Conservation (phyloP, 306 rosid species). For the Senna tora region DNA sequence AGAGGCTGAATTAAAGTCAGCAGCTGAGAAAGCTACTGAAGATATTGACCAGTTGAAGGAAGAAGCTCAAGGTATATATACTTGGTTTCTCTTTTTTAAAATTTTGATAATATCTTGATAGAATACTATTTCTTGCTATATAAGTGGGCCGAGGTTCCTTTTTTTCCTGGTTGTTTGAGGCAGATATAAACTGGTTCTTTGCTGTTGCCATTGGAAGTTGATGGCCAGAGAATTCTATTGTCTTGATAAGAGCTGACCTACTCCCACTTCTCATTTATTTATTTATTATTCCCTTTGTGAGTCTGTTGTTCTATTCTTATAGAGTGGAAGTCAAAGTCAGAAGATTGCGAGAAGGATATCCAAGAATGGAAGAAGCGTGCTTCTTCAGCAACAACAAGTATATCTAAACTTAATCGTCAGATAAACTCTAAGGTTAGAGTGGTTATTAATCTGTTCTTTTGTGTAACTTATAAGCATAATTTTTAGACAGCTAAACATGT, state of each 20-base stretch:
- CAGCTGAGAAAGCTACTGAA: slow-evolving; percentile 66
- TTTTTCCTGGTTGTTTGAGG: too few species aligned
- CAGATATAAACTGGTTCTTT: neutral
- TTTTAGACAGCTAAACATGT: slow-evolving; percentile 31
- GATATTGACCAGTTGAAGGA: slow-evolving; percentile 66
- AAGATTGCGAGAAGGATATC: slow-evolving; percentile 90
- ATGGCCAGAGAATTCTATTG: slow-evolving; percentile 14
- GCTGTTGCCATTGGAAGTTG: slow-evolving; percentile 24
- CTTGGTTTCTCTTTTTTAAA: neutral
- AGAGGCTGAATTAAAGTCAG: slow-evolving; percentile 73
- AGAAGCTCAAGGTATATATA: slow-evolving; percentile 70
- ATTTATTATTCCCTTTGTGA: neutral
- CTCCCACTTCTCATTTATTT: slow-evolving; percentile 13
- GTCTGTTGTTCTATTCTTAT: slow-evolving; percentile 27
- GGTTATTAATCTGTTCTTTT: slow-evolving; percentile 21
- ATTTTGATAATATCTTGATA: slow-evolving; percentile 13
- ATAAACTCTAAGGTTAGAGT: slow-evolving; percentile 79
- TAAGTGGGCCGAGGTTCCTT: slow-evolving; percentile 1
- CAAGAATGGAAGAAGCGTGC: slow-evolving; percentile 93
- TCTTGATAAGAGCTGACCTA: slow-evolving; percentile 9
- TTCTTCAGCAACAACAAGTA: slow-evolving; percentile 82
- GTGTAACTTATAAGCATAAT: slow-evolving; percentile 31
- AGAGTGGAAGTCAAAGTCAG: slow-evolving; percentile 96
- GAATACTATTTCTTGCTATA: neutral
- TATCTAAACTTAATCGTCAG: slow-evolving; percentile 86